Evolutionary conservation across 768 basidiomycete species (phyloP).

Genomic region (Phlebiopsis gigantea): DNA sequence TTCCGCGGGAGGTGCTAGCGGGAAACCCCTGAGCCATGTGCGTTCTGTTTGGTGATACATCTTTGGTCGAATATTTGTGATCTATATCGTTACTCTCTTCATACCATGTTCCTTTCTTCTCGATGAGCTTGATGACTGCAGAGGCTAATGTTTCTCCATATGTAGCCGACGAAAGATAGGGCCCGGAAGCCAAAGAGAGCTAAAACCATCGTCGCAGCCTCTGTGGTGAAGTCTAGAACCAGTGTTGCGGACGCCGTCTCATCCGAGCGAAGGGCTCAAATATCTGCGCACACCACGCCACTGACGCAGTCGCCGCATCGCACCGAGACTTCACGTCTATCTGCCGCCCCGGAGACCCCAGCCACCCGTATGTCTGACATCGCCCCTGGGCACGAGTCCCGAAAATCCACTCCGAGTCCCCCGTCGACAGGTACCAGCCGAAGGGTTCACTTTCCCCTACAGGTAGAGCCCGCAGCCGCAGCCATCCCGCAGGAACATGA

Average conservation of each 20-base stretch:
- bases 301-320: neutral
- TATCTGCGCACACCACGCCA: neutral
- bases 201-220: slow-evolving; percentile 17
- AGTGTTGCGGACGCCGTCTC: neutral
- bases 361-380: neutral
- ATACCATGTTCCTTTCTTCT: slow-evolving; percentile 22
- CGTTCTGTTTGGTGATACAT: slow-evolving; percentile 65
- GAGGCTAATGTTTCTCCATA: slow-evolving; percentile 16
- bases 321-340: neutral
- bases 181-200: slow-evolving; percentile 62
- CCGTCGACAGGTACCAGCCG: slow-evolving; percentile 9
- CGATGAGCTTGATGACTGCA: slow-evolving; percentile 4
- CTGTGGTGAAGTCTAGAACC: neutral
- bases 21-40: slow-evolving; percentile 79
- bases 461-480: neutral
- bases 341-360: neutral
- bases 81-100: slow-evolving; percentile 10
- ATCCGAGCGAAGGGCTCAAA: neutral
- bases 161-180: slow-evolving; percentile 71
- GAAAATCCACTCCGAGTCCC: slow-evolving; percentile 2
- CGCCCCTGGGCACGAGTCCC: neutral
- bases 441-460: slow-evolving; percentile 12
- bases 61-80: slow-evolving; percentile 21
- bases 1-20: slow-evolving; percentile 1
- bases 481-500: slow-evolving; percentile 11